A percentile compares a stretch with the other conserved stretches of the same genome.
Conservation (phyloP, 2,329 filamentous ascomycete species). For the Drechmeria coniospora region DNA sequence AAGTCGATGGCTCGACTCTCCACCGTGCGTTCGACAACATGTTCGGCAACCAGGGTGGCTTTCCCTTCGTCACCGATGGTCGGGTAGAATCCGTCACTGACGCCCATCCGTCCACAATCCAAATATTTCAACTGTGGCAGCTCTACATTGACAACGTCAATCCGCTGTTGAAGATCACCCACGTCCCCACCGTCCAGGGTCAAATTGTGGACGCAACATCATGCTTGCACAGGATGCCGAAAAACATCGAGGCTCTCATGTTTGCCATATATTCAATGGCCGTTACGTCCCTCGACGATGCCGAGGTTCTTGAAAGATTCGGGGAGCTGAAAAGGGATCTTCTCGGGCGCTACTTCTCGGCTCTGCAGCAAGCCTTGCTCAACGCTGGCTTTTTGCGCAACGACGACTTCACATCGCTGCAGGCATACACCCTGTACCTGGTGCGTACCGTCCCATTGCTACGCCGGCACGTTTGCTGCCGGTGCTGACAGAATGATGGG, state of each 20-base stretch:
- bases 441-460: conserved; percentile 25
- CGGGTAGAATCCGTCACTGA: conserved; percentile 25
- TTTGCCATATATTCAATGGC: conserved; percentile 49
- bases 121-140: conserved; percentile 53
- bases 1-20: conserved; percentile 35
- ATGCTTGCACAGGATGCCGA: conserved; percentile 35
- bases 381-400: conserved; percentile 53
- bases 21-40: conserved; percentile 44
- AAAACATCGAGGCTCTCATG: conserved; percentile 49
- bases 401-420: conserved; percentile 48
- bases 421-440: conserved; percentile 52
- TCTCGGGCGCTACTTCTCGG: conserved; percentile 37
- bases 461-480: conserved; percentile 1
- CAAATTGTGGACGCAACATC: conserved; percentile 47
- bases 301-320: conserved; percentile 38
- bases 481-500: not conserved
- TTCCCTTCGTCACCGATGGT: conserved; percentile 40
- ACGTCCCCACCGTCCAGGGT: conserved; percentile 49
- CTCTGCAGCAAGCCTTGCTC: conserved; percentile 47
- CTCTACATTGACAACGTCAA: conserved; percentile 56
- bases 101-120: conserved; percentile 37
- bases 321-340: conserved; percentile 35
- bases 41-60: conserved; percentile 39
- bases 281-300: conserved; percentile 40
- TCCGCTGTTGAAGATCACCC: conserved; percentile 51